Conservation (phyloP, 768 basidiomycete genomes). For the Termitomyces sp. region DNA sequence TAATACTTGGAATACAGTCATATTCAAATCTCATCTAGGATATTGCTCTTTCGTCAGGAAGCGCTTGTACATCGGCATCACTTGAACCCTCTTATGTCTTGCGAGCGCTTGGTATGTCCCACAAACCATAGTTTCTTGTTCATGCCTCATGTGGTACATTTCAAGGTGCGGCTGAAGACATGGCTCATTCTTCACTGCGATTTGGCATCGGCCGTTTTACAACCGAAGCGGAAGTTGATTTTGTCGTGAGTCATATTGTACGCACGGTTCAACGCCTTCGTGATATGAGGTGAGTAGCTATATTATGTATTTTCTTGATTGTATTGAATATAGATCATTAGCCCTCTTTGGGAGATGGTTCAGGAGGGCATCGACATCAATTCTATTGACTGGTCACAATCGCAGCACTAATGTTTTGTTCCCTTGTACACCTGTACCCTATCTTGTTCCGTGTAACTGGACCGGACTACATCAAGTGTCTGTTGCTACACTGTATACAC, state of each 20-base stretch:
- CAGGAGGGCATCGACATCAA: slow-evolving; percentile 98
- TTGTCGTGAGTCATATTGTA: slow-evolving; percentile 85
- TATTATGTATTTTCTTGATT: slow-evolving; percentile 1
- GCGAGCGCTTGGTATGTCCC: slow-evolving; percentile 74
- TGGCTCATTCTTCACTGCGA: slow-evolving; percentile 97
- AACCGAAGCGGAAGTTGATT: slow-evolving; percentile 95
- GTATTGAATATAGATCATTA: slow-evolving; percentile 23
- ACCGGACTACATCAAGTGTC: background rate
- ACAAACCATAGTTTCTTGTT: background rate
- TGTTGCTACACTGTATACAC: background rate
- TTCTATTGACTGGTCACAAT: slow-evolving; percentile 94
- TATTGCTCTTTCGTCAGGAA: slow-evolving; percentile 95
- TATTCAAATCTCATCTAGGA: slow-evolving; percentile 47
- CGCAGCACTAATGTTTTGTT: slow-evolving; percentile 62
- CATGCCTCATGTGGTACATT: slow-evolving; percentile 1
- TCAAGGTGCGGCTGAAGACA: slow-evolving; percentile 91
- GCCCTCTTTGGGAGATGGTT: slow-evolving; percentile 99
- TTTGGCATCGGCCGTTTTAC: slow-evolving; percentile 99
- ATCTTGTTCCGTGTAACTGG: slow-evolving; percentile 1
- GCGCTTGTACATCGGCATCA: slow-evolving; percentile 97
- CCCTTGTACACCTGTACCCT: slow-evolving; percentile 10
- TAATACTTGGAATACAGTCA: slow-evolving; percentile 1
- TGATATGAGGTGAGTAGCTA: slow-evolving; percentile 76
- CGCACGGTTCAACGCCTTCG: slow-evolving; percentile 82
- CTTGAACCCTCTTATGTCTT: slow-evolving; percentile 98